Percentiles rank a stretch among this genome's conserved stretches.
phyloP scores from a whole-genome alignment of 2,329 filamentous ascomycete species.

The Diplocarpon mali region DNA sequence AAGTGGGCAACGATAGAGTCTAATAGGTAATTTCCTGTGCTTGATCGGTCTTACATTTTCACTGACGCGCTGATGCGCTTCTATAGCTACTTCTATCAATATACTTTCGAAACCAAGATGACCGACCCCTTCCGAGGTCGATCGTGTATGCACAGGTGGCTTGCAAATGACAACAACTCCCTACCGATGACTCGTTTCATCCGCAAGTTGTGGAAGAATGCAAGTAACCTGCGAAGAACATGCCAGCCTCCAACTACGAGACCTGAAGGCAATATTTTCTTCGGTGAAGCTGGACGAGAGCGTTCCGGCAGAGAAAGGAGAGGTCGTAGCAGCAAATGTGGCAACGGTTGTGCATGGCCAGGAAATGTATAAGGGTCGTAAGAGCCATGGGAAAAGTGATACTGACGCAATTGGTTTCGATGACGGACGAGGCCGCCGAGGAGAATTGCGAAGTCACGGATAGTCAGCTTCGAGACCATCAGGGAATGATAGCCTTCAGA shows the following conservation, averaged over 20 bases:
- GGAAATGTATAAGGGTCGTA: slow-evolving; percentile 6
- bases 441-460: not conserved
- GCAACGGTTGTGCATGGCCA: slow-evolving; percentile 10
- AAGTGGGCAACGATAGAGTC: slow-evolving; percentile 72
- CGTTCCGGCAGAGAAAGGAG: slow-evolving; percentile 5
- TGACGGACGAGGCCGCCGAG: slow-evolving; percentile 11
- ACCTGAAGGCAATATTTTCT: slow-evolving; percentile 65
- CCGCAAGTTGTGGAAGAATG: slow-evolving; percentile 74
- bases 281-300: slow-evolving; percentile 43
- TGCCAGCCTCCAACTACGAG: slow-evolving; percentile 51
- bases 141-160: slow-evolving; percentile 75
- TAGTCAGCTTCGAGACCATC: not conserved
- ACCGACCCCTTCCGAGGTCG: slow-evolving; percentile 62
- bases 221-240: slow-evolving; percentile 46
- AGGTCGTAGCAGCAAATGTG: slow-evolving; percentile 2
- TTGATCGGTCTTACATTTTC: not conserved
- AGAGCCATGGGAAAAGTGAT: slow-evolving; percentile 5
- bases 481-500: too few species aligned
- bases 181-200: slow-evolving; percentile 64
- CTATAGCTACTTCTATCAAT: slow-evolving; percentile 73
- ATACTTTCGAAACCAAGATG: slow-evolving; percentile 63
- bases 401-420: slow-evolving; percentile 12
- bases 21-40: slow-evolving; percentile 52
- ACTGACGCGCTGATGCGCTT: slow-evolving; percentile 5
- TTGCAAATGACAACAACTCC: slow-evolving; percentile 70